Conservation (phyloP, 2,329 filamentous ascomycete species). For the Fusarium camptoceras region DNA sequence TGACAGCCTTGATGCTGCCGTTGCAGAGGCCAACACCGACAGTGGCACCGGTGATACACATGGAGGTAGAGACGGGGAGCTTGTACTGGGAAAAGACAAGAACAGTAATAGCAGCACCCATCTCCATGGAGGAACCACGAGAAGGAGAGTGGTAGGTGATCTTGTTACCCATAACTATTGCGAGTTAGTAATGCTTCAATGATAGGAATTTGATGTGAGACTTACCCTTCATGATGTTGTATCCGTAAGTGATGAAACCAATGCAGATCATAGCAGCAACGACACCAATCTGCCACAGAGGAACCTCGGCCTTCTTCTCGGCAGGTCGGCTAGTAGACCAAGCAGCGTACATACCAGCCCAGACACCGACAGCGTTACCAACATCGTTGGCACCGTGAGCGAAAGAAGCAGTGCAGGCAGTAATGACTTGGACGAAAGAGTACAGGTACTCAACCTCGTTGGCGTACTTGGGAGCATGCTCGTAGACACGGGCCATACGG, state of each 20-base stretch:
- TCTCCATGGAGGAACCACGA: conserved; percentile 77
- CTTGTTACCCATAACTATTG: conserved; percentile 82
- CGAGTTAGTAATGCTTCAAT: conserved; percentile 22
- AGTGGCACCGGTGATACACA: conserved; percentile 85
- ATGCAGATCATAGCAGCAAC: conserved; percentile 71
- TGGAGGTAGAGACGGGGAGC: conserved; percentile 80
- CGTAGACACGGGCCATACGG: conserved; percentile 72
- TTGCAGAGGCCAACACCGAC: conserved; percentile 84
- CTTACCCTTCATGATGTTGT: conserved; percentile 85
- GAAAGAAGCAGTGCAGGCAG: conserved; percentile 78
- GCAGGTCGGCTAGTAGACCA: conserved; percentile 73
- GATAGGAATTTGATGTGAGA: background rate
- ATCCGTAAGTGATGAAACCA: conserved; percentile 80
- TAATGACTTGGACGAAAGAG: conserved; percentile 74
- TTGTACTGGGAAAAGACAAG: conserved; percentile 80
- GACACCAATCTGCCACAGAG: conserved; percentile 81
- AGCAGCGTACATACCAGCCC: conserved; percentile 76
- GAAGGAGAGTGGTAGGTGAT: conserved; percentile 75
- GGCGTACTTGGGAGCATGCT: conserved; percentile 71
- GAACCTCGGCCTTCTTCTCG: conserved; percentile 72
- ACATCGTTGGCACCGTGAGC: conserved; percentile 84
- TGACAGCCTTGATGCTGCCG: conserved; percentile 76
- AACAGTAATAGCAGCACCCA: conserved; percentile 82
- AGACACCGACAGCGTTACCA: conserved; percentile 76
- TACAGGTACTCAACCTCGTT: conserved; percentile 79